Conservation (phyloP, 2,329 filamentous ascomycete species). For the Cladosporium velox region DNA sequence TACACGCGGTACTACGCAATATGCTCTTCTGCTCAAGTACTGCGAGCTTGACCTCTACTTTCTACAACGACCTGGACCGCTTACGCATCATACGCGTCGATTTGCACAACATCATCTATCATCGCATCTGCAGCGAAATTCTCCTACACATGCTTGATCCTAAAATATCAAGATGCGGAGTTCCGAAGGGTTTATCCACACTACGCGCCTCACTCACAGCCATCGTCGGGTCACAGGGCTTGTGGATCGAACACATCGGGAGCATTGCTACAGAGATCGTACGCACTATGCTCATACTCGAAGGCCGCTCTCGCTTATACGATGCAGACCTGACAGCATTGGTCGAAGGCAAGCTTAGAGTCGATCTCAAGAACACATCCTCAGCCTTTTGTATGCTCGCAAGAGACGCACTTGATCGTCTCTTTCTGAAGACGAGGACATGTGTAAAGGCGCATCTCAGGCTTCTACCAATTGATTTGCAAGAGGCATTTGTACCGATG, state of each 20-base stretch:
- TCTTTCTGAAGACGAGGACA: slow-evolving; percentile 41
- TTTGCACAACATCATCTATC: slow-evolving; percentile 56
- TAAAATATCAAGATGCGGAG: slow-evolving; percentile 34
- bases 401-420: slow-evolving; percentile 35
- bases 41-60: slow-evolving; percentile 55
- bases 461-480: slow-evolving; percentile 46
- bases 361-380: slow-evolving; percentile 35
- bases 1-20: slow-evolving; percentile 36
- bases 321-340: slow-evolving; percentile 36
- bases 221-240: slow-evolving; percentile 42
- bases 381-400: slow-evolving; percentile 33
- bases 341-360: slow-evolving; percentile 39
- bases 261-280: slow-evolving; percentile 50
- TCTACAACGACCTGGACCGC: slow-evolving; percentile 59
- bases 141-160: slow-evolving; percentile 40
- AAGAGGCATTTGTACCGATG: slow-evolving; percentile 43
- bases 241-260: slow-evolving; percentile 45
- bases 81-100: slow-evolving; percentile 54
- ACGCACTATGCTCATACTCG: slow-evolving; percentile 42
- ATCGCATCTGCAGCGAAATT: slow-evolving; percentile 57
- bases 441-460: slow-evolving; percentile 37
- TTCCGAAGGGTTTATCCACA: slow-evolving; percentile 27
- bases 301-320: slow-evolving; percentile 26
- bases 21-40: slow-evolving; percentile 50
- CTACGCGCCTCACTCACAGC: slow-evolving; percentile 41